Base-by-base conservation (phyloP, 306 rosid genomes). In the Prunus kanzakura region DNA sequence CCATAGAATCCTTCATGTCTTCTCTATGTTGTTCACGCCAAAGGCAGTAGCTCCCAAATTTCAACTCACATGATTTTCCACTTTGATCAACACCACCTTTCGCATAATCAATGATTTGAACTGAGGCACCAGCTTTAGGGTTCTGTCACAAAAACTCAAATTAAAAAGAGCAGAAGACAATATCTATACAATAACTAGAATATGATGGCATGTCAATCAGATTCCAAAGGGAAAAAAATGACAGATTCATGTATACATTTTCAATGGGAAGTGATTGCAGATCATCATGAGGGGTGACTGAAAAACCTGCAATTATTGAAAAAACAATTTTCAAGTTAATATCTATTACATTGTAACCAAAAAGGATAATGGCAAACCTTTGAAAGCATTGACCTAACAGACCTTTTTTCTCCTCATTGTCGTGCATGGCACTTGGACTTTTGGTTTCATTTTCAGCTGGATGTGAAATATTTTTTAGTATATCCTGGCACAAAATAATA, bases 31-130 rank as follows among this genome's bases (percentile, higher is more conserved):
- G 88, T 76, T 72, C 82, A 60, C 87, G 92, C 98, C 98, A 95
- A 49, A 87, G 81, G 82, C 98, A 95, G 86, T 92, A 92, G 82
- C 97, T 92, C 72, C 98, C 98, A 90, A 79, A 92, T 78, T 88
- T 90, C 78, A 86, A 68, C 78, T 95, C 97, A 25, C 98, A 95
- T 45, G 86, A 83, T 79, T 89, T 90, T 45, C 87, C 90, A 83
- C 66, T 82, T 82, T 89, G 96, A 56, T 89, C 88, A 43, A 67
- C 69, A 72, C 87, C 81, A 79, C 78, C 76, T 81, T 67, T 85
- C 16, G 75, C 82, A 63, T 70, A 66, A 51, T 35, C 57, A 67
- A 80, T 58, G 76, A 75, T 88, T 72, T 82, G 80, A 68, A 69
- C 79, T 35, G 71, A 58, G 41, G 56, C 81, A 54, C 71, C 85